Base-by-base conservation (phyloP, 1,139 yeast genomes). In the Saccharomyces hybrid region DNA sequence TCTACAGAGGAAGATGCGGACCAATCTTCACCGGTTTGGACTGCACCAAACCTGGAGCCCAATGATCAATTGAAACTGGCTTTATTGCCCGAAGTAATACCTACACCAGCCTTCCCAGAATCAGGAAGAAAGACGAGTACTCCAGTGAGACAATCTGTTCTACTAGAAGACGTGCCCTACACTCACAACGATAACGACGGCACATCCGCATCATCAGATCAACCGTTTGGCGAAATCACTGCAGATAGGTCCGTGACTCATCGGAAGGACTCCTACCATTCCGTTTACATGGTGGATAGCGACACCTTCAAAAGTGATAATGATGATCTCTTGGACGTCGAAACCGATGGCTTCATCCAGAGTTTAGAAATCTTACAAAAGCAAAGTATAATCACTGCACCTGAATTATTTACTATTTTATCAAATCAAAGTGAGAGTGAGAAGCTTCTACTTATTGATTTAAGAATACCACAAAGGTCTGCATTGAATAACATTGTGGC, bases 401-500 rank as follows among this genome's bases (percentile, higher is more conserved):
- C 70, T n/a, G 62, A 62, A 29, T 55, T 72, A 14, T 69, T 60
- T 48, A 59, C 68, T 1, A 56, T 64, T 3, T 53, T 72, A 32
- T 58, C 64, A 2, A 58, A 58, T 32, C 62, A 60, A 2, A 48
- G 53, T 1, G 58, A 57, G 5, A 59, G 67, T 1, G 49, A 58
- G 6, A 63, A 64, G 5, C 61, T 79, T 3, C 65, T 83, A 51
- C 57, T 83, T 9, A 76, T 86, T 48, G 93, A 86, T 66, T 75
- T 78, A 53, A 71, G 93, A 58, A 73, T 81, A 3, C 64, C 74
- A 11, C 75, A 74, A 52, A 79, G 78, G 42, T 83, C 71, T 60
- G 72, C 75, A 31, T 68, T 76, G 27, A 80, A 82, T 60, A 88
- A 83, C 63, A 79, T 86, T 11, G 76, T 73, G 27, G 72, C 65